Evolutionary conservation across 2,329 filamentous ascomycete species (phyloP), one percentile per base, ranked within the genome.

Genomic region (Incumbomyces delicatus): DNA sequence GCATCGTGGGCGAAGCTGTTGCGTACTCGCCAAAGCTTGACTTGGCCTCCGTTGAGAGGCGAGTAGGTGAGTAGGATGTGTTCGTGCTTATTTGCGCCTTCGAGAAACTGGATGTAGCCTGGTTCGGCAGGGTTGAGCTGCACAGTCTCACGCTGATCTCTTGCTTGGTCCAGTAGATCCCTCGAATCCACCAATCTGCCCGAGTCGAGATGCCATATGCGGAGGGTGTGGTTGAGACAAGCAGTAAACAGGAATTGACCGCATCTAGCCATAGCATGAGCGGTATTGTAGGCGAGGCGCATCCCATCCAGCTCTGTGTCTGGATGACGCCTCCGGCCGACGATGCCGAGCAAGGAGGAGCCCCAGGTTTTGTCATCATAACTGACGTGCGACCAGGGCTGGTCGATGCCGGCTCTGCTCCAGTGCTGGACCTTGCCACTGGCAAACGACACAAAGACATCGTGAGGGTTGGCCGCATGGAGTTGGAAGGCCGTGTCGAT

Each of bases 11-110:
- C 83, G 73, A 56, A 76, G n/a, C 66, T 76, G 44, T 81, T 77
- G 54, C 81, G 77, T 14, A 84, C 77, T 44, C 78, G 77, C 87
- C 89, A 98, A 61, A 98, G 89, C 63, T 95, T 96, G 74, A 98
- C 96, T 61, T 90, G 83, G 31, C 92, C 85, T 34, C 81, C 78
- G 27, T 88, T 85, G 53, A 92, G 80, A 0, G 92, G 90, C 10
- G 89, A 95, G 64, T 88, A 95, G 7, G 87, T 90, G 32, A 87
- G 80, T 44, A 90, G 77, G 49, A 52, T 51, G 4, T 51, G 52
- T 31, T 50, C 49, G 18, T 50, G 50, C 29, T 50, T 40, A 17
- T 29, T 37, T 13, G 32, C 39, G 27, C 43, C 37, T 32, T 51
- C 47, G 8, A 51, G 41, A 14, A 95, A 71, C 47, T 83, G 81